A percentile compares a stretch with the other conserved stretches of the same genome.
Conservation (phyloP, 441 rosid genomes). For the Gossypium trilobum region DNA sequence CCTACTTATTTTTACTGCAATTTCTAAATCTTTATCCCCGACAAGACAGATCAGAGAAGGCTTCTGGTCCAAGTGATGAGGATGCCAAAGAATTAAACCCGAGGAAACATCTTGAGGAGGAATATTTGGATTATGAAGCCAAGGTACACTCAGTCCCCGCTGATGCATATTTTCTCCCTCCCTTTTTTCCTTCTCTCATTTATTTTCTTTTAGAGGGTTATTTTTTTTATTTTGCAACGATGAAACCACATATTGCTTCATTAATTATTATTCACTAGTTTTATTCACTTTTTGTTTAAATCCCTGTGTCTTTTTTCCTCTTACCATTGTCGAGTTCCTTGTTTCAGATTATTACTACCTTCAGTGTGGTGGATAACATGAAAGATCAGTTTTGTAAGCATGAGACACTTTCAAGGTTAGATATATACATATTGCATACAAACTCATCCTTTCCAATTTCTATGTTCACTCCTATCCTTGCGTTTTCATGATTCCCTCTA, state of each 20-base stretch:
- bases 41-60: constrained; percentile 46
- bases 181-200: neutral
- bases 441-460: neutral
- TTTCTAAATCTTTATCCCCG: constrained; percentile 17
- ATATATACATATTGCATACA: neutral
- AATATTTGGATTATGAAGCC: constrained; percentile 78
- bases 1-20: constrained; percentile 7
- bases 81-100: constrained; percentile 51
- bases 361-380: constrained; percentile 87
- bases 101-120: constrained; percentile 82
- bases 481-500: neutral
- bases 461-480: neutral
- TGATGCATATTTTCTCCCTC: neutral
- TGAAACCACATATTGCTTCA: neutral
- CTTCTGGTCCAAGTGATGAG: constrained; percentile 35
- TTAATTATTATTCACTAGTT: neutral
- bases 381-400: constrained; percentile 66
- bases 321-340: neutral
- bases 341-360: constrained; percentile 72
- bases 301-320: neutral
- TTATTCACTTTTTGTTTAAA: neutral
- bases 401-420: constrained; percentile 47
- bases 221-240: neutral
- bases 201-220: neutral
- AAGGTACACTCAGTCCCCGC: constrained; percentile 37